Evolutionary conservation across 768 basidiomycete species (phyloP), one percentile per base, ranked within the genome.

Genomic region (Auriscalpium microsporum): DNA sequence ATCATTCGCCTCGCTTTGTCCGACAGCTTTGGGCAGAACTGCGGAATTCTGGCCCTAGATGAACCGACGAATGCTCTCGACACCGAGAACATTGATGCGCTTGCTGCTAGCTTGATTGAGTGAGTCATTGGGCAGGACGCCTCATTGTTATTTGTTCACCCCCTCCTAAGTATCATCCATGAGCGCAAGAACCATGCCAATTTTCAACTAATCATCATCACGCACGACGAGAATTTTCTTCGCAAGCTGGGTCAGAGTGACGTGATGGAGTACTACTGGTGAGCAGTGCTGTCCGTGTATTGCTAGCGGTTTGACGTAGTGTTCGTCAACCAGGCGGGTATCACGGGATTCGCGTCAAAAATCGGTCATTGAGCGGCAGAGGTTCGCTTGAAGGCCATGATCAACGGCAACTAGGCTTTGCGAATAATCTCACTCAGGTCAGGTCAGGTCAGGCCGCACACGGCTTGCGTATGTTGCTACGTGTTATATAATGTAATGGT

Each of bases 21-120:
- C 6, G 96, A 99, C 67, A 95, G 93, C 2, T 98, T 99, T 64
- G 93, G 93, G 3, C 90, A 94, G 68, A 96, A 95, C 62, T 98
- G 96, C 69, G 96, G 96, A 17, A 96, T 99, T 60, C 80, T 99
- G 23, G 96, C 96, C 0, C 74, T 99, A 57, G 96, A 99, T 65
- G 96, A 99, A 73, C 96, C 96, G 11, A 98, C 96, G 19, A 98
- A 97, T 58, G 96, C 96, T 33, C 75, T 99, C 48, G 96, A 99
- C 65, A 82, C 84, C 9, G 95, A 97, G 69, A 97, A 97, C 65
- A 95, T 98, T 54, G 89, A 94, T 64, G 94, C 94, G 10, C 77
- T 98, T 16, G 95, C 96, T 4, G 80, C 80, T 21, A 91, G 94
- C 61, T 79, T 99, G 21, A 86, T 94, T 19, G 94, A 94, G 94